Evolutionary conservation across 2,329 filamentous ascomycete genomes (phyloP).

Genomic region (Graphilbum sp.): DNA sequence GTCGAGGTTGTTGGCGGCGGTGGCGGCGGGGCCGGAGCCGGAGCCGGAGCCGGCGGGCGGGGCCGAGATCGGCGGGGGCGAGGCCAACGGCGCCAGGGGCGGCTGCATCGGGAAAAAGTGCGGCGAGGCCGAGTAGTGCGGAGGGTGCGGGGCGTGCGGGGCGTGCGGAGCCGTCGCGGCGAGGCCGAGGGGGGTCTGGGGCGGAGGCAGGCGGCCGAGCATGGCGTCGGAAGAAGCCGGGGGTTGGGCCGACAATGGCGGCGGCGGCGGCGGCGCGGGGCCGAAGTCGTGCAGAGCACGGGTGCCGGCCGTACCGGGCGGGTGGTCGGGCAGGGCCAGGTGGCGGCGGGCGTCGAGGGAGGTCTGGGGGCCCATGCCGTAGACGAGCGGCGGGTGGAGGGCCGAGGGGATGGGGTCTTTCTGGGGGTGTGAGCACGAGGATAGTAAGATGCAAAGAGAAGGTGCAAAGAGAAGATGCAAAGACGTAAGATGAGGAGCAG

Average conservation of each 20-base stretch:
- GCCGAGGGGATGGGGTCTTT: slow-evolving; percentile 12
- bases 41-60: background rate
- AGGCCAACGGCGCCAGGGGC: background rate
- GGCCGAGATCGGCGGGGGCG: background rate
- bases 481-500: too few relatives aligned
- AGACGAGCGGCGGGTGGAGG: slow-evolving; percentile 7
- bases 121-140: background rate
- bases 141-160: too few relatives aligned
- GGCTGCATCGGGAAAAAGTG: background rate
- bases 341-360: too few relatives aligned
- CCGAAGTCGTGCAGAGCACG: too few relatives aligned
- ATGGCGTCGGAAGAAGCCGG: background rate
- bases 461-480: background rate
- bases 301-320: too few relatives aligned
- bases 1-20: slow-evolving; percentile 15
- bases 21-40: background rate
- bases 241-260: background rate
- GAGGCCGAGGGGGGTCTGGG: too few relatives aligned
- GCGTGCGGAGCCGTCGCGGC: too few relatives aligned
- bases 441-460: slow-evolving; percentile 2
- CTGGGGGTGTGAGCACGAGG: slow-evolving; percentile 4
- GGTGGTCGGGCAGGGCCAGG: too few relatives aligned
- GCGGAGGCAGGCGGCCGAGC: too few relatives aligned
- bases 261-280: background rate
- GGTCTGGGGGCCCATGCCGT: too few relatives aligned